phyloP scores from a whole-genome alignment of 169 alveolate genomes.

The Plasmodium cynomolgi region DNA sequence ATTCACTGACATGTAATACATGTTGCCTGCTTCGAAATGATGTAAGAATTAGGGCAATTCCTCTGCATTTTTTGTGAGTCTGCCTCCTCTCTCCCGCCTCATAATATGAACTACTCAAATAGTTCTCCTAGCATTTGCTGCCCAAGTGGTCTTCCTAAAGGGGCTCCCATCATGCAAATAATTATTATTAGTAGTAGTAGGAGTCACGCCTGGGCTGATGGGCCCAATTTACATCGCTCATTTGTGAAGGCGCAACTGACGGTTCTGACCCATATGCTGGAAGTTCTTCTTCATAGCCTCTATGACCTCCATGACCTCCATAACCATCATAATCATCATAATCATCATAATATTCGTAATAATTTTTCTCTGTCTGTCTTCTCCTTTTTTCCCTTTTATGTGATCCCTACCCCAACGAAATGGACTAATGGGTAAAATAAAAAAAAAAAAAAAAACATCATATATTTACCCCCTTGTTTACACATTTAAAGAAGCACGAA shows the following conservation, averaged over 20 bases:
- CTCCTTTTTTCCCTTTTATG: neutral
- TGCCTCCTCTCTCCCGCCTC: neutral
- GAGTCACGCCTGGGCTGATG: no score
- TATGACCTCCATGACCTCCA: no score
- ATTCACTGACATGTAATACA: neutral
- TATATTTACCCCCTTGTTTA: neutral
- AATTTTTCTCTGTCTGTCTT: neutral
- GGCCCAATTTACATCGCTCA: no score
- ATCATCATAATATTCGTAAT: neutral
- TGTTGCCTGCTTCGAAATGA: neutral
- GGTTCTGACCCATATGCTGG: no score
- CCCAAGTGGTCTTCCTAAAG: no score
- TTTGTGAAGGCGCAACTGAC: no score
- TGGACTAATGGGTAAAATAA: neutral
- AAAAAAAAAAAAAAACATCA: neutral
- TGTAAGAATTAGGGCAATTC: neutral
- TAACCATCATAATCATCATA: no score
- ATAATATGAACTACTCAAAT: neutral
- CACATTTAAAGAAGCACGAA: neutral
- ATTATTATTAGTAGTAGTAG: no score
- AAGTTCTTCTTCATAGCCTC: no score
- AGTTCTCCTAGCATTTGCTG: neutral
- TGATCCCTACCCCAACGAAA: neutral
- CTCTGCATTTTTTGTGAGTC: neutral
- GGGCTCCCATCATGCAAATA: no score